Evolutionary conservation across 768 basidiomycete genomes (phyloP), one percentile per base, ranked within the genome.

Genomic region (Leccinum ochraceum): DNA sequence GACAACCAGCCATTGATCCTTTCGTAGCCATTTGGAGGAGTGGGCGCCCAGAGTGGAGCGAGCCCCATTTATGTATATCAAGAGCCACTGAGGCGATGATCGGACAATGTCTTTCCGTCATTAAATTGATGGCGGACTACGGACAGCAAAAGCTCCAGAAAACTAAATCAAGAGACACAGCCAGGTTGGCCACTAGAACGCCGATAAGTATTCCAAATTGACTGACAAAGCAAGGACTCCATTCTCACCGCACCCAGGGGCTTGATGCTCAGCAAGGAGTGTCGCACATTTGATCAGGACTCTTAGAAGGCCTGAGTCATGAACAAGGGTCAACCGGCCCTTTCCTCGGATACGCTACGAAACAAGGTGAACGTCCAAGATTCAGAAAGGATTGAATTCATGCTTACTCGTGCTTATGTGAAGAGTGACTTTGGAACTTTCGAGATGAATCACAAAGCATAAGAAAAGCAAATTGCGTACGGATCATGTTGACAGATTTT

Each of bases 401-500:
- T 42, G 42, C 17, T 44, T 44, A 46, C 44, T 24, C 26, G 52
- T 56, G 44, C 36, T 68, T 58, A 59, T 50, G 54, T 62, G 49
- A 54, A 54, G n/a, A 28, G 11, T 24, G 20, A 11, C 24, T 57
- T 17, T 37, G 37, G n/a, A 55, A 26, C n/a, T 30, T 22, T 48
- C 3, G 20, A 50, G 46, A 50, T 54, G n/a, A 42, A 20, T 3
- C n/a, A 17, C 20, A 52, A 26, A 34, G 24, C 17, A 20, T 24
- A 14, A 36, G 28, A 44, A 32, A n/a, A 11, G 49, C 34, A 17
- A 49, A 0, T 30, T 30, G 30, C 39, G 42, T 20, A n/a, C n/a
- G 37, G 17, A 24, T 42, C 20, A 62, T 30, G 30, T 30, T 30
- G 9, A 30, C 39, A 5, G 30, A 44, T 42, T 42, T 22, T 39